Percentiles rank a stretch among this genome's conserved stretches.
Evolutionary conservation across 2,329 filamentous ascomycete genomes (phyloP).

Genomic region (Alternaria rosae): DNA sequence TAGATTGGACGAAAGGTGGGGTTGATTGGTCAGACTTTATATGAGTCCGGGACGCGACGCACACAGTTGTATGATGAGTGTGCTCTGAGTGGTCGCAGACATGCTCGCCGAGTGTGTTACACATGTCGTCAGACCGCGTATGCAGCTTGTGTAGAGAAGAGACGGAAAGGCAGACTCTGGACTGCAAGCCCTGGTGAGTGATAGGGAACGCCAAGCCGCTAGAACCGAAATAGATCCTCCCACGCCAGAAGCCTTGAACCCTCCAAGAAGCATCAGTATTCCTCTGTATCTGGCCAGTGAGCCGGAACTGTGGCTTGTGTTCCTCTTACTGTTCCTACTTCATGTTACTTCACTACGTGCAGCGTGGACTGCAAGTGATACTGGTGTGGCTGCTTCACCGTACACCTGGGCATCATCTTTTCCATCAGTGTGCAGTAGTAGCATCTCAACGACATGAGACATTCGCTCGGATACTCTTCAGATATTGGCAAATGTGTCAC

Average conservation of each 20-base stretch:
- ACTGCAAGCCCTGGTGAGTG: background rate
- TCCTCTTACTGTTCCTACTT: background rate
- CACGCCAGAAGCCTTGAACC: background rate
- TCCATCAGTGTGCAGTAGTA: background rate
- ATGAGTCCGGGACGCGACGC: constrained; percentile 1
- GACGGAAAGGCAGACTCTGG: constrained; percentile 1
- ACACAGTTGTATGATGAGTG: background rate
- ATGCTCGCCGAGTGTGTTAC: background rate
- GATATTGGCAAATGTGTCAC: background rate
- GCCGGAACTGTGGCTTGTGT: background rate
- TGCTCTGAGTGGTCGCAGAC: background rate
- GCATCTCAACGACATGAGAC: background rate
- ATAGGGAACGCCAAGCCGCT: constrained; percentile 9
- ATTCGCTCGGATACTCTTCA: background rate
- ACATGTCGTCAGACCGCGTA: constrained; percentile 13
- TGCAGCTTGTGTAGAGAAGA: background rate
- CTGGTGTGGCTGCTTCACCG: constrained; percentile 1
- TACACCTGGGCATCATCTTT: background rate
- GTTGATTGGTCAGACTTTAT: constrained; percentile 7
- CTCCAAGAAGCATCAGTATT: background rate
- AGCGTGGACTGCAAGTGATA: background rate
- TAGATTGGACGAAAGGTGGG: constrained; percentile 3
- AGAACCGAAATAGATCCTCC: background rate
- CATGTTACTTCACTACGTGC: background rate
- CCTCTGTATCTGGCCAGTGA: background rate